Percentiles rank a stretch among this genome's conserved stretches.
These are phyloP conservation scores for Solanum virginianum DNA, from an alignment of 257 asterid genomes.

Conservation along the genomic window DNA sequence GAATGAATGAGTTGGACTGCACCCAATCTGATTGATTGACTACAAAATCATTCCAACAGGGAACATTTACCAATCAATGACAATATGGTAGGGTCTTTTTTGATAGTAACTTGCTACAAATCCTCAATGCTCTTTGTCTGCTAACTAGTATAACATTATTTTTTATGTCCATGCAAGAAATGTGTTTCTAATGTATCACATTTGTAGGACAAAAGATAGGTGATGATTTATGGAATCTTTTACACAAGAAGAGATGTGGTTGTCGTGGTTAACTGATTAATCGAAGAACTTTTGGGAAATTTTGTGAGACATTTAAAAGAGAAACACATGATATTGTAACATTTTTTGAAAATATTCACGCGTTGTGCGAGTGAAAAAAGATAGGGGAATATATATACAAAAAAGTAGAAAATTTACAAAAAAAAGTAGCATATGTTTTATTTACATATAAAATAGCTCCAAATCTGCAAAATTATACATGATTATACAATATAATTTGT, in stretches of 20 bases:
- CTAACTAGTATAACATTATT: neutral
- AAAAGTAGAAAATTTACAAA: no score
- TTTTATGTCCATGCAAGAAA: neutral
- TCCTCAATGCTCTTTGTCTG: no score
- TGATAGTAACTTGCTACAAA: no score
- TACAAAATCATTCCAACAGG: neutral
- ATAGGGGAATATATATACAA: no score
- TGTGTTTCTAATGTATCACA: neutral
- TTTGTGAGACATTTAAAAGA: neutral
- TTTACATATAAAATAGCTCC: no score
- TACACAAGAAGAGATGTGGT: neutral
- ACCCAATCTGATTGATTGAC: neutral
- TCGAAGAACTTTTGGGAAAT: neutral
- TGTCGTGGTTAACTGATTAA: neutral
- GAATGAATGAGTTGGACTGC: neutral
- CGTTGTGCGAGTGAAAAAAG: neutral
- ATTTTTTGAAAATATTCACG: neutral
- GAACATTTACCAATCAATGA: neutral
- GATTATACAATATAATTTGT: no score
- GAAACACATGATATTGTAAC: neutral
- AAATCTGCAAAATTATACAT: no score
- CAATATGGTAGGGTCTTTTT: neutral
- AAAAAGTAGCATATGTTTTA: no score
- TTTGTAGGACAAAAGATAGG: neutral
- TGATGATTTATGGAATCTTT: neutral